Base-by-base conservation (phyloP, 495 filamentous ascomycete species). In the Talaromyces wortmannii region DNA sequence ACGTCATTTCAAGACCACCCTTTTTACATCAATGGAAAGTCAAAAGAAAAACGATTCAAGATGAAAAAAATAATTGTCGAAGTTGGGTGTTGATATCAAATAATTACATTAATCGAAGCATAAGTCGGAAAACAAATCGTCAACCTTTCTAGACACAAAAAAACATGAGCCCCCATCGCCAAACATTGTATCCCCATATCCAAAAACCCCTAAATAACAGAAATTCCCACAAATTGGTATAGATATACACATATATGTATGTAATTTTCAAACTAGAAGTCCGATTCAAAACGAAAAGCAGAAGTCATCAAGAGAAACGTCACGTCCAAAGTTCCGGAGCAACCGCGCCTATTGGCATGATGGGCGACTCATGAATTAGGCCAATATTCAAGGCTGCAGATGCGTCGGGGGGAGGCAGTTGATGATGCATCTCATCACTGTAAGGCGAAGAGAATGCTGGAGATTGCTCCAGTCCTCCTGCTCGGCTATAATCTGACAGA, bases 301-400 rank as follows among this genome's bases (percentile, higher is more conserved):
- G 4, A 23, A 40, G 8, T 40, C 36, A 40, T 40, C 36, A 23
- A 23, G 23, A 23, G 23, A 23, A 23, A 23, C 23, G 29, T 63
- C 63, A 71, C 33, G 67, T 62, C 72, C 72, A 76, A 46, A 67
- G 52, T 52, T 69, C 68, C 10, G 68, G 58, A 4, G 63, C 59
- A 52, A 61, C 59, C 57, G 68, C 63, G 1, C 61, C 66, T 44
- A 66, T 62, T 31, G 15, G 67, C 67, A 13, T 50, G 29, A 45
- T 0, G 61, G 52, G n/a, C 67, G 64, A 47, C 13, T 70, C 68
- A 3, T 66, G 58, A 53, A 73, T 71, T 1, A 71, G 54, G 7
- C 66, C 63, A 61, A 74, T 57, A 47, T 69, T 68, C 17, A 75
- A 55, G 5, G 63, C 65, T 12, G 72, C 52, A 0, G 60, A 54